Evolutionary conservation across 2,329 filamentous ascomycete species (phyloP).

Genomic region (Thermomyces lanuginosus): DNA sequence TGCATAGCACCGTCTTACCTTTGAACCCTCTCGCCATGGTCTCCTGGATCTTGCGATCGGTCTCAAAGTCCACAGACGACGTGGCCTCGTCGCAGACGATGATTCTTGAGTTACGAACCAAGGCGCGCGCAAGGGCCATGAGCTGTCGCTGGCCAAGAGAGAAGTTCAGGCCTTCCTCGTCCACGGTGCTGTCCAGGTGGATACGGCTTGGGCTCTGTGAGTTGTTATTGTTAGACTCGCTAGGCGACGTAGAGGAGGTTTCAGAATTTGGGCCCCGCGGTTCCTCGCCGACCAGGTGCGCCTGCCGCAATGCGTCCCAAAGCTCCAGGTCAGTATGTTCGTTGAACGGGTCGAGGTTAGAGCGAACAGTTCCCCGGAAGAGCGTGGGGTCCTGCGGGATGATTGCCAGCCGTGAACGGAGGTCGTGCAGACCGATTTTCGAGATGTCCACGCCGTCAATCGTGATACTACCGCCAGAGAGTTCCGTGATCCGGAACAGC

Average conservation of each 20-base stretch:
- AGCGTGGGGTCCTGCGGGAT: conserved; percentile 32
- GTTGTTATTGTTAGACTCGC: conserved; percentile 3
- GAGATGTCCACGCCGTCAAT: conserved; percentile 31
- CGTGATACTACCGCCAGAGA: conserved; percentile 24
- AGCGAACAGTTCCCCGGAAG: conserved; percentile 29
- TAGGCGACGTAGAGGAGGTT: too few species aligned
- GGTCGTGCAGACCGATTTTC: conserved; percentile 24
- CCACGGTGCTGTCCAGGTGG: conserved; percentile 67
- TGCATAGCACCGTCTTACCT: conserved; percentile 77
- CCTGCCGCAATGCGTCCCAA: conserved; percentile 31
- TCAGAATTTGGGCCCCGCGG: conserved; percentile 25
- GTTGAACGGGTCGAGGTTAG: conserved; percentile 31
- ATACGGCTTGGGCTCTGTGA: conserved; percentile 36
- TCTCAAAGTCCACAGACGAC: conserved; percentile 84
- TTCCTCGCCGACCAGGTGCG: conserved; percentile 31
- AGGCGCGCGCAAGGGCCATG: conserved; percentile 80
- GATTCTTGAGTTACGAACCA: conserved; percentile 75
- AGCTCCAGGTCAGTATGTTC: conserved; percentile 31
- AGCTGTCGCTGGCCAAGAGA: conserved; percentile 87
- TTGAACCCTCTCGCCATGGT: conserved; percentile 75
- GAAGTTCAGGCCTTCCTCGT: conserved; percentile 93
- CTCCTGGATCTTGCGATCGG: conserved; percentile 82
- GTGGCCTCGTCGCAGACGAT: conserved; percentile 97
- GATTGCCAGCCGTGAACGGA: conserved; percentile 28
- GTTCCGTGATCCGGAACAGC: conserved; percentile 28